These are phyloP conservation scores for Aspergillus sp. DNA, from an alignment of 2,329 filamentous ascomycete genomes.

Conservation along the genomic window DNA sequence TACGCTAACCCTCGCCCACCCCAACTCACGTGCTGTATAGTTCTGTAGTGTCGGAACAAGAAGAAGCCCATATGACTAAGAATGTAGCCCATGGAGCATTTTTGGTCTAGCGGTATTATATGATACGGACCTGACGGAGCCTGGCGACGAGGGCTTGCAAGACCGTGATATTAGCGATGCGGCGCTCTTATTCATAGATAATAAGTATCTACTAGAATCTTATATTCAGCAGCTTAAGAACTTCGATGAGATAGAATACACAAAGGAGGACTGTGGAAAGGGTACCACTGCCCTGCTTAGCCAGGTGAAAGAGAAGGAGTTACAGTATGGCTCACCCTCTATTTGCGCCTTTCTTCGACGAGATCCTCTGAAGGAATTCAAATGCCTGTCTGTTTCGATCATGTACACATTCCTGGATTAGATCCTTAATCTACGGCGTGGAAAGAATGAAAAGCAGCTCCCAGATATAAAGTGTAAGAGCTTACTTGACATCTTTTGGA, in stretches of 20 bases:
- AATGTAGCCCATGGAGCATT: too few relatives aligned
- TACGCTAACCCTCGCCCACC: too few relatives aligned
- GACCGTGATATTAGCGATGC: slow-evolving; percentile 9
- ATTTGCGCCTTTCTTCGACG: slow-evolving; percentile 12
- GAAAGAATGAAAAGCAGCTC: slow-evolving; percentile 16
- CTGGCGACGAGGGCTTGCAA: slow-evolving; percentile 9
- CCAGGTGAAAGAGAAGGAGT: slow-evolving; percentile 13
- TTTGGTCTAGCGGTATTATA: too few relatives aligned
- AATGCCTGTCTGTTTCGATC: slow-evolving; percentile 13
- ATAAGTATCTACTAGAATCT: slow-evolving; percentile 16
- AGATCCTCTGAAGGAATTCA: slow-evolving; percentile 14
- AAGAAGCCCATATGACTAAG: too few relatives aligned
- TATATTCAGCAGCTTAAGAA: slow-evolving; percentile 16
- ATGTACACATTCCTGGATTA: slow-evolving; percentile 19
- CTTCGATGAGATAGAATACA: slow-evolving; percentile 17
- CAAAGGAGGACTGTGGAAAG: slow-evolving; percentile 16
- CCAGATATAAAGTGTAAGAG: slow-evolving; percentile 14
- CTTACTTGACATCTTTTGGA: slow-evolving; percentile 5
- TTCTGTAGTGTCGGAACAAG: too few relatives aligned
- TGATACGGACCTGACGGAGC: slow-evolving; percentile 15
- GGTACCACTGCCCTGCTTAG: slow-evolving; percentile 16
- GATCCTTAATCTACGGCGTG: slow-evolving; percentile 15
- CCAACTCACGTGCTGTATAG: too few relatives aligned
- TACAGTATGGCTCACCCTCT: slow-evolving; percentile 8
- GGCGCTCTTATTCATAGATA: slow-evolving; percentile 15